Evolutionary conservation across 2,329 filamentous ascomycete species (phyloP).

Genomic region (Fusarium sp.): DNA sequence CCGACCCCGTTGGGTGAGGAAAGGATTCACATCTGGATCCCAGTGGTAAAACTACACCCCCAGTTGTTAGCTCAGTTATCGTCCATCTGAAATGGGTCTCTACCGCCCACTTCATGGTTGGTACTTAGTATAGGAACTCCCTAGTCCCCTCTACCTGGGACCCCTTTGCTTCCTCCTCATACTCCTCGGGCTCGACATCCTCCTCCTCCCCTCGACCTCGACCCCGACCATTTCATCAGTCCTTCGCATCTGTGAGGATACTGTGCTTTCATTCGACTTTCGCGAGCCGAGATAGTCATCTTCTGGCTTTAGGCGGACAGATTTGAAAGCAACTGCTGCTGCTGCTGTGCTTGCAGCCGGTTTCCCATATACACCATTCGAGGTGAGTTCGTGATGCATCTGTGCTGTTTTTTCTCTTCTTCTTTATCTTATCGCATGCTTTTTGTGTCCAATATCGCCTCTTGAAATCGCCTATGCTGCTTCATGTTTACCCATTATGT

Average conservation of each 20-base stretch:
- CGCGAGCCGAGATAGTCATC: slow-evolving; percentile 26
- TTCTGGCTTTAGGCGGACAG: slow-evolving; percentile 26
- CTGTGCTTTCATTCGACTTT: slow-evolving; percentile 36
- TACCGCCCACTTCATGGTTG: slow-evolving; percentile 33
- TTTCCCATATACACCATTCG: slow-evolving; percentile 27
- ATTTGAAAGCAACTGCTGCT: slow-evolving; percentile 31
- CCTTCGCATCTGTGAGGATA: slow-evolving; percentile 40
- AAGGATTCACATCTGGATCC: slow-evolving; percentile 35
- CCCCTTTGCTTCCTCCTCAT: slow-evolving; percentile 40
- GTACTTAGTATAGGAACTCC: slow-evolving; percentile 25
- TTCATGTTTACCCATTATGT: slow-evolving; percentile 11
- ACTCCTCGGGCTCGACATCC: slow-evolving; percentile 28
- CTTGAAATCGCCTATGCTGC: slow-evolving; percentile 6
- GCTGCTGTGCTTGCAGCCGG: slow-evolving; percentile 38
- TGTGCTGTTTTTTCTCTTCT: slow-evolving; percentile 10
- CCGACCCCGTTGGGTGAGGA: slow-evolving; percentile 29
- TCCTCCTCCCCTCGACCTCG: slow-evolving; percentile 28
- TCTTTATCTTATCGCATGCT: slow-evolving; percentile 22
- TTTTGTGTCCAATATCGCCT: slow-evolving; percentile 5
- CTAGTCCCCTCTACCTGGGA: slow-evolving; percentile 45
- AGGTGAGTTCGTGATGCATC: slow-evolving; percentile 44
- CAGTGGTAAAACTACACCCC: slow-evolving; percentile 23
- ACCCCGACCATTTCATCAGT: slow-evolving; percentile 39
- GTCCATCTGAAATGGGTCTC: slow-evolving; percentile 31
- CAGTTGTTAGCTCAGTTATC: slow-evolving; percentile 30